Evolutionary conservation across 768 basidiomycete species (phyloP).

Genomic region (Podaxis rugospora): DNA sequence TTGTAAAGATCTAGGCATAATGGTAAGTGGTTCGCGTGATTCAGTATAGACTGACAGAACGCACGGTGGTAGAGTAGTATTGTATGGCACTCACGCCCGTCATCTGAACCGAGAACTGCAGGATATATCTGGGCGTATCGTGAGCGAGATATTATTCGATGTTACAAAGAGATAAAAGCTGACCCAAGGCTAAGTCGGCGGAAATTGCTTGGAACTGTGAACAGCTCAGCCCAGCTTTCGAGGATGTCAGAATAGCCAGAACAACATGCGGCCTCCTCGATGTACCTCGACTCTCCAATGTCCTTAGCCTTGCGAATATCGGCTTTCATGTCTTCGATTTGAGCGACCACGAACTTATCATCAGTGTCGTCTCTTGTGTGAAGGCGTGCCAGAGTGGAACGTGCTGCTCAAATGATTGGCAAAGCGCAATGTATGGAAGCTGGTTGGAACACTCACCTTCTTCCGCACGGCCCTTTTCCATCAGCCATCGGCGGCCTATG

Average conservation of each 20-base stretch:
- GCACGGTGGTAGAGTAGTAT: constrained; percentile 43
- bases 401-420: constrained; percentile 17
- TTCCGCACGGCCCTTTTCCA: constrained; percentile 43
- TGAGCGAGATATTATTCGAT: constrained; percentile 8
- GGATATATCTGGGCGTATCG: constrained; percentile 27
- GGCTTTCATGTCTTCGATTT: constrained; percentile 40
- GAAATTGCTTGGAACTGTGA: constrained; percentile 39
- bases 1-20: constrained; percentile 29
- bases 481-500: constrained; percentile 45
- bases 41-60: not conserved
- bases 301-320: constrained; percentile 29
- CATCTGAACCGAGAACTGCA: constrained; percentile 58
- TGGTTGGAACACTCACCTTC: constrained; percentile 27
- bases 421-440: not conserved
- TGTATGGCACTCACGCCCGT: constrained; percentile 56
- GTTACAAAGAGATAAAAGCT: constrained; percentile 9
- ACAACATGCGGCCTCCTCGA: not conserved
- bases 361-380: constrained; percentile 45
- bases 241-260: not conserved
- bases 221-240: constrained; percentile 33
- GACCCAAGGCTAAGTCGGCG: constrained; percentile 41
- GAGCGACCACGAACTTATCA: constrained; percentile 43
- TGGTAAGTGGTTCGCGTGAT: not conserved
- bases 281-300: constrained; percentile 36
- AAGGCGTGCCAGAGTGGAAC: constrained; percentile 41